phyloP scores from a whole-genome alignment of 495 filamentous ascomycete species.

The Xylaria nigripes region DNA sequence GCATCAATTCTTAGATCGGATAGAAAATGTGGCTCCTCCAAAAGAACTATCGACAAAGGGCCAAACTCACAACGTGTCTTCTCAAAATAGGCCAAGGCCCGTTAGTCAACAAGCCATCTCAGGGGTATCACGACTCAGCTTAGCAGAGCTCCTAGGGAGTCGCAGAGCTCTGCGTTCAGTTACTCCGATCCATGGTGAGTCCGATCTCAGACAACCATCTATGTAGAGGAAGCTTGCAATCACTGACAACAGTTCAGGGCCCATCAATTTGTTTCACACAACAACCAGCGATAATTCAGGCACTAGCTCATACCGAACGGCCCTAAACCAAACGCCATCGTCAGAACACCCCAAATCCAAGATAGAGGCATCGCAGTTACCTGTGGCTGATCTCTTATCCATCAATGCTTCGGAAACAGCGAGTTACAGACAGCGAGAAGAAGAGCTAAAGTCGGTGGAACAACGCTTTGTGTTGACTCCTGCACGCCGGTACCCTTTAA shows the following conservation, averaged over 20 bases:
- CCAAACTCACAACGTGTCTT: conserved; percentile 14
- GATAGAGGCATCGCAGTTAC: background rate
- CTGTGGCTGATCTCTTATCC: conserved; percentile 10
- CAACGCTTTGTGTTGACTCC: conserved; percentile 28
- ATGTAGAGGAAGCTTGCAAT: background rate
- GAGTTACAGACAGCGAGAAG: conserved; percentile 21
- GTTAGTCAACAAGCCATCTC: conserved; percentile 15
- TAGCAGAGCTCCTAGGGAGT: conserved; percentile 12
- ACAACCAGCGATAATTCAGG: conserved; percentile 24
- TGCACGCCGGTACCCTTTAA: conserved; percentile 20
- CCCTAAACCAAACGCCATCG: conserved; percentile 15
- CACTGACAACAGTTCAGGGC: conserved; percentile 10
- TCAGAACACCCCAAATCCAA: conserved; percentile 9
- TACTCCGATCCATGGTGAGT: conserved; percentile 16
- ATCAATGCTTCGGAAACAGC: conserved; percentile 14
- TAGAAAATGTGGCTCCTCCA: background rate
- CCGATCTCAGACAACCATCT: background rate
- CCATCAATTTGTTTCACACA: conserved; percentile 14
- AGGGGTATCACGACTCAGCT: conserved; percentile 13
- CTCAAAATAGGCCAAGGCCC: conserved; percentile 18
- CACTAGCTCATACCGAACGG: conserved; percentile 23
- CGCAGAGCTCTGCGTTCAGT: conserved; percentile 11
- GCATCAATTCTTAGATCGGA: background rate
- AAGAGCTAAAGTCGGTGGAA: conserved; percentile 21
- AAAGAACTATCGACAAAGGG: background rate